These are phyloP conservation scores for Zizania palustris DNA, from an alignment of 202 grass and related monocot genomes.

Conservation along the genomic window DNA sequence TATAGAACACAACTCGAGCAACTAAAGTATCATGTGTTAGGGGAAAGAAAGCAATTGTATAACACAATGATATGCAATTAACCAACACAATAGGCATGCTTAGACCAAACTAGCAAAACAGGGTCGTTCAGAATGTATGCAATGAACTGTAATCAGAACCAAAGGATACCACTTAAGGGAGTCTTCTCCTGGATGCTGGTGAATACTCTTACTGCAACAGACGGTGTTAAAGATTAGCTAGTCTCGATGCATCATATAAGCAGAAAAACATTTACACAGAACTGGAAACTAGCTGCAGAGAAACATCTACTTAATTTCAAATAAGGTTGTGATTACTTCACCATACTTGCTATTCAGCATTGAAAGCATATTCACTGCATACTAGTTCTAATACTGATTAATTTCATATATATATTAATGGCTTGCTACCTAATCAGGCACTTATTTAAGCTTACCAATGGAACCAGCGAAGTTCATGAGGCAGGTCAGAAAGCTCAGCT, in stretches of 20 bases:
- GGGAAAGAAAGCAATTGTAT: not conserved
- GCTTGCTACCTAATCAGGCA: constrained; percentile 27
- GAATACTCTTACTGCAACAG: constrained; percentile 83
- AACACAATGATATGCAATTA: not conserved
- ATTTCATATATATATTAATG: not conserved
- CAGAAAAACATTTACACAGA: not conserved
- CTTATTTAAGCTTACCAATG: constrained; percentile 57
- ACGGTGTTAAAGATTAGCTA: constrained; percentile 35
- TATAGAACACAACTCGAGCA: not conserved
- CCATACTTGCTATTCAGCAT: constrained; percentile 23
- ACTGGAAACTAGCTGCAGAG: not conserved
- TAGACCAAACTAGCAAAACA: constrained; percentile 14
- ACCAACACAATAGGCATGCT: not conserved
- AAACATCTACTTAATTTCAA: not conserved
- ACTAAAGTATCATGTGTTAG: not conserved
- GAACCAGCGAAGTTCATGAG: constrained; percentile 95
- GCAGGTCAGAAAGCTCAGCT: constrained; percentile 87
- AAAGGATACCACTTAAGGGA: constrained; percentile 93
- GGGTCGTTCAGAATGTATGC: not conserved
- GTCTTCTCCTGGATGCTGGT: constrained; percentile 93
- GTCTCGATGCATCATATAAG: not conserved
- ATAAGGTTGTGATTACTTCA: constrained; percentile 21
- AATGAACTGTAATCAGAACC: constrained; percentile 43
- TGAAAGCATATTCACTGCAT: not conserved
- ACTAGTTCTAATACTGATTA: constrained; percentile 11